Percentiles rank a stretch among this genome's conserved stretches.
These are phyloP conservation scores for Diacronema lutheri DNA, from an alignment of 78 protist genomes.

Conservation along the genomic window DNA sequence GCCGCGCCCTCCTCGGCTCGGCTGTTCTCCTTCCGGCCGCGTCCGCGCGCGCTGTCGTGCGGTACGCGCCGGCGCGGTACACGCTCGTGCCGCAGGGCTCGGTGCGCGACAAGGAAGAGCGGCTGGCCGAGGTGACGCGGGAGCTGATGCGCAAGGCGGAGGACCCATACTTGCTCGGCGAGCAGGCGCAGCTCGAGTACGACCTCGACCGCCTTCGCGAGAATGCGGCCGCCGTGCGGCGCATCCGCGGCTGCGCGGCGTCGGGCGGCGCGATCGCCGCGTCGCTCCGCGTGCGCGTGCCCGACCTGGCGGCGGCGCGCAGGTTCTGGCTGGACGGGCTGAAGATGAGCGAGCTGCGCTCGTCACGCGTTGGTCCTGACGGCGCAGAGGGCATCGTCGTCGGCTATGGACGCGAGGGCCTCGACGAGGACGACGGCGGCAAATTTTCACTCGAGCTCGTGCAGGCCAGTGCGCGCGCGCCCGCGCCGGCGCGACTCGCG, in stretches of 20 bases:
- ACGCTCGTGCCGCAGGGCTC: background rate
- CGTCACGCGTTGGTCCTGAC: background rate
- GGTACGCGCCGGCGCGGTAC: background rate
- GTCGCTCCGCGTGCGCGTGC: background rate
- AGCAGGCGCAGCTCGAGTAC: constrained; percentile 14
- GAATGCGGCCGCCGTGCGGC: background rate
- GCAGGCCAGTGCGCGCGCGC: no score
- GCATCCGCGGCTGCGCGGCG: no score
- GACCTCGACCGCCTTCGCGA: background rate
- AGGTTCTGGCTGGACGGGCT: background rate
- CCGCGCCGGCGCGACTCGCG: background rate
- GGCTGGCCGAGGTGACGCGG: background rate
- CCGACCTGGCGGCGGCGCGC: background rate
- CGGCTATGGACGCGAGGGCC: background rate
- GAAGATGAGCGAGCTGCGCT: background rate
- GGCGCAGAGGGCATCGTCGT: background rate
- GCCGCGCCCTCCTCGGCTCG: no score
- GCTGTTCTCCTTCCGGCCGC: no score
- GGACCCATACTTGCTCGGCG: constrained; percentile 5
- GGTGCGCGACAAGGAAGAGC: background rate
- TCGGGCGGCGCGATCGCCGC: background rate
- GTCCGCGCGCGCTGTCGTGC: no score
- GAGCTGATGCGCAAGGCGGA: background rate
- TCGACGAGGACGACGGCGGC: background rate
- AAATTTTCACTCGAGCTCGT: constrained; percentile 7